Conservation (phyloP, 495 filamentous ascomycete species). For the Collariella sp. region DNA sequence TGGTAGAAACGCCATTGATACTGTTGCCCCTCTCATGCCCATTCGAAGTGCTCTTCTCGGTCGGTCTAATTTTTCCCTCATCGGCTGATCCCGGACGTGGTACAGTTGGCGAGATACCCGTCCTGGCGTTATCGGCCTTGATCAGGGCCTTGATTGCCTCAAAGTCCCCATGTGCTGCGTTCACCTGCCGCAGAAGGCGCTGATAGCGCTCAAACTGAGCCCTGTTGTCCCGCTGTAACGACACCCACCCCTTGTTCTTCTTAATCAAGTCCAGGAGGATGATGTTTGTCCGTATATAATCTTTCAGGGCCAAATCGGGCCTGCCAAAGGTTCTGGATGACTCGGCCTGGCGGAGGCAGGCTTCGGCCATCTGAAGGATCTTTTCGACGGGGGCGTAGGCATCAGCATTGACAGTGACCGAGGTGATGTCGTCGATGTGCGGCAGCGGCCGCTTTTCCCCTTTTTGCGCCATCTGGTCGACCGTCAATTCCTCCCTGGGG, state of each 20-base stretch:
- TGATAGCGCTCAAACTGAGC: slow-evolving; percentile 33
- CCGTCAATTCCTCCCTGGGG: not conserved
- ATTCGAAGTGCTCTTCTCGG: not conserved
- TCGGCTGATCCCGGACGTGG: slow-evolving; percentile 1
- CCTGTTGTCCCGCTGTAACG: slow-evolving; percentile 19
- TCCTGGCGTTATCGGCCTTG: slow-evolving; percentile 53
- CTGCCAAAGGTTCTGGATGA: slow-evolving; percentile 43
- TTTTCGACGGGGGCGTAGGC: slow-evolving; percentile 36
- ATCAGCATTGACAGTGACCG: slow-evolving; percentile 37
- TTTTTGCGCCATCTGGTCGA: slow-evolving; percentile 1
- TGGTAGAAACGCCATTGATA: not conserved
- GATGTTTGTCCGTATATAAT: slow-evolving; percentile 72
- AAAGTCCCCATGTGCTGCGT: slow-evolving; percentile 38
- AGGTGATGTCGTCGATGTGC: slow-evolving; percentile 67
- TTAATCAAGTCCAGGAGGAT: slow-evolving; percentile 59
- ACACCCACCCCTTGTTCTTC: slow-evolving; percentile 34
- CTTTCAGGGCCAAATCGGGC: slow-evolving; percentile 46
- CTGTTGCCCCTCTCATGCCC: not conserved
- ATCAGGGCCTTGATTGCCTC: slow-evolving; percentile 57
- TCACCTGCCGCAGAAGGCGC: slow-evolving; percentile 33
- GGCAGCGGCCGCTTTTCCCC: slow-evolving; percentile 43
- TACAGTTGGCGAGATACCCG: slow-evolving; percentile 36
- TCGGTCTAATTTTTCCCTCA: not conserved
- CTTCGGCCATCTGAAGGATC: slow-evolving; percentile 43
- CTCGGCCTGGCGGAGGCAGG: slow-evolving; percentile 42